phyloP scores from a whole-genome alignment of 805 yeast genomes.

The Kodamaea sagamina region DNA sequence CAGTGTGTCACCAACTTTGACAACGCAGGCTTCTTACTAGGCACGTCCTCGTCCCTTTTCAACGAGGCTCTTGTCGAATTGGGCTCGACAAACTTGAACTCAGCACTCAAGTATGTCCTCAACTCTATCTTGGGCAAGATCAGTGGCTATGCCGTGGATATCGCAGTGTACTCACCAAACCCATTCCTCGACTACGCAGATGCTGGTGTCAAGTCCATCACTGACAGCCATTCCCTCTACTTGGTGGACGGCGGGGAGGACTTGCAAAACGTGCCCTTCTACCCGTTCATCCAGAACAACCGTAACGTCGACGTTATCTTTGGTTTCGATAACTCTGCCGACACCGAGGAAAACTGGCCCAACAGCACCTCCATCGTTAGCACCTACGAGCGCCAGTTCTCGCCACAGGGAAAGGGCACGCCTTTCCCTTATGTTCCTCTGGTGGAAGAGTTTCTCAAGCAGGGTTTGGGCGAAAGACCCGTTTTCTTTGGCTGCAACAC shows the following conservation, averaged over 20 bases:
- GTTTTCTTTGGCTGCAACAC: conserved; percentile 33
- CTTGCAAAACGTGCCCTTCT: conserved; percentile 42
- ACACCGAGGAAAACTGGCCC: conserved; percentile 42
- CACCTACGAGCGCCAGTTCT: conserved; percentile 29
- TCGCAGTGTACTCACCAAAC: conserved; percentile 43
- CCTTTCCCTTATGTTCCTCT: conserved; percentile 32
- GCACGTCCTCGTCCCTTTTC: conserved; percentile 42
- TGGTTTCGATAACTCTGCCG: conserved; percentile 46
- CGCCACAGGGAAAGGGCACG: conserved; percentile 26
- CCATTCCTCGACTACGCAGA: conserved; percentile 33
- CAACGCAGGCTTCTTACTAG: conserved; percentile 43
- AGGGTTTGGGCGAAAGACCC: conserved; percentile 25
- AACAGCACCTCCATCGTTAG: conserved; percentile 42
- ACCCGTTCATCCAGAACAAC: conserved; percentile 40
- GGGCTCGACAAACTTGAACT: conserved; percentile 22
- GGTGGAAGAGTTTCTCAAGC: conserved; percentile 20
- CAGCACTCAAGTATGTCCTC: conserved; percentile 27
- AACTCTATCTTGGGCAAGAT: conserved; percentile 26
- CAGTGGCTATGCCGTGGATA: conserved; percentile 31
- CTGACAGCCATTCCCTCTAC: conserved; percentile 32
- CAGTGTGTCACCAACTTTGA: conserved; percentile 34
- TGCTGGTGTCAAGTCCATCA: conserved; percentile 22
- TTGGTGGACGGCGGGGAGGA: conserved; percentile 49
- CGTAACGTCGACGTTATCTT: conserved; percentile 43
- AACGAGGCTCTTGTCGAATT: conserved; percentile 34